phyloP scores from a whole-genome alignment of 768 basidiomycete genomes.

The Boletus subcaerulescens region DNA sequence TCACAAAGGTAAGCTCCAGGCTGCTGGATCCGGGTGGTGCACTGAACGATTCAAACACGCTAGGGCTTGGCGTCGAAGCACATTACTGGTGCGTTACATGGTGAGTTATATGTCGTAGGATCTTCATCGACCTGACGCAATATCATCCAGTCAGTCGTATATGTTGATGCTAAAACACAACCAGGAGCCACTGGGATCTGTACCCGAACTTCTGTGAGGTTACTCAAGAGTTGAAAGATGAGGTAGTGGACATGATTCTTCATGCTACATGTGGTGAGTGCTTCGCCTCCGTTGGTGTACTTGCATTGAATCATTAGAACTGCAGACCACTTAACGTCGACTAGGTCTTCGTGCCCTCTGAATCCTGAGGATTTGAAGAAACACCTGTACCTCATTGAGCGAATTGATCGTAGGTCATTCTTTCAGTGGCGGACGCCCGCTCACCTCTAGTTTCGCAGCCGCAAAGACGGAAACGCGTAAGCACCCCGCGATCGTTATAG shows the following conservation, averaged over 20 bases:
- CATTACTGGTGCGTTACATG: conserved; percentile 36
- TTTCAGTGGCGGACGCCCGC: neutral
- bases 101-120: conserved; percentile 1
- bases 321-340: conserved; percentile 28
- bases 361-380: conserved; percentile 17
- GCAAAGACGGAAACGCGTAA: conserved; percentile 1
- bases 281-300: neutral
- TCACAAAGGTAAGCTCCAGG: conserved; percentile 22
- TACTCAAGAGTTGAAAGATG: conserved; percentile 26
- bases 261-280: conserved; percentile 27
- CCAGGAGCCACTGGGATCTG: conserved; percentile 36
- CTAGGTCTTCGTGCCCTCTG: conserved; percentile 23
- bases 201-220: conserved; percentile 29
- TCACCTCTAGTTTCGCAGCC: conserved; percentile 12
- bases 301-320: neutral
- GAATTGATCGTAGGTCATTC: conserved; percentile 20
- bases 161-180: neutral
- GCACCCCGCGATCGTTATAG: conserved; percentile 23
- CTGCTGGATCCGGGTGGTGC: neutral
- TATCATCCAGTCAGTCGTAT: neutral
- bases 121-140: conserved; percentile 3
- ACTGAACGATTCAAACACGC: neutral
- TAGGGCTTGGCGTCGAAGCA: conserved; percentile 34
- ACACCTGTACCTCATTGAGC: conserved; percentile 25
- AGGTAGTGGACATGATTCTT: conserved; percentile 24